These are phyloP conservation scores for Agaricus subrufescens DNA, from an alignment of 768 basidiomycete genomes.

Conservation along the genomic window DNA sequence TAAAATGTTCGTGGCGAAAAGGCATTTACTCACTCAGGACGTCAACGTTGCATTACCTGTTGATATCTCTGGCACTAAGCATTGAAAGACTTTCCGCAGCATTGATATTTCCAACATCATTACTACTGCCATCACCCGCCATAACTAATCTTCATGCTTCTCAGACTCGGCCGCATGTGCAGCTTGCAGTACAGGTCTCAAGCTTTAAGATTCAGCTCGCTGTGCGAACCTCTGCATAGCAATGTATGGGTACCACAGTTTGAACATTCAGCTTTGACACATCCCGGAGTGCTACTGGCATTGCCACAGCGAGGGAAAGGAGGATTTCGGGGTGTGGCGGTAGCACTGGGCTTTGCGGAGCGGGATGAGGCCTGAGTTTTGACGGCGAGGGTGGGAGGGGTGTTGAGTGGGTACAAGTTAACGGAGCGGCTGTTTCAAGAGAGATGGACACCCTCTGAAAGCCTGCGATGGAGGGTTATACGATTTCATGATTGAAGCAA, in stretches of 20 bases:
- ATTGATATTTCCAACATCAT: no score
- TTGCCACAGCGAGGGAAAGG: slow-evolving; percentile 34
- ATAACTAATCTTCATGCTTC: slow-evolving; percentile 77
- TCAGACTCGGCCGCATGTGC: slow-evolving; percentile 87
- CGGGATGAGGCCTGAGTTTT: slow-evolving; percentile 51
- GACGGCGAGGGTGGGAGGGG: slow-evolving; percentile 55
- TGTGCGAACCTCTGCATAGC: slow-evolving; percentile 83
- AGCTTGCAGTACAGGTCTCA: slow-evolving; percentile 86
- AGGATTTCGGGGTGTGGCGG: slow-evolving; percentile 53
- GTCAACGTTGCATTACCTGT: slow-evolving; percentile 71
- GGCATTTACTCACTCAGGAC: slow-evolving; percentile 54
- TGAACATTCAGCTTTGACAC: slow-evolving; percentile 77
- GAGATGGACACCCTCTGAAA: slow-evolving; percentile 28
- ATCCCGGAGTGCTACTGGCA: slow-evolving; percentile 46
- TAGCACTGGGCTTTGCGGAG: slow-evolving; percentile 60
- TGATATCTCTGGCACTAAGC: slow-evolving; percentile 43
- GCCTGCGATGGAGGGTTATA: slow-evolving; percentile 32
- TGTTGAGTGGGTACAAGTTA: slow-evolving; percentile 31
- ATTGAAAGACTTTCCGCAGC: no score
- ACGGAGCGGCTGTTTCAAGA: slow-evolving; percentile 54
- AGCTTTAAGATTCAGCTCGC: slow-evolving; percentile 87
- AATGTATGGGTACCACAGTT: slow-evolving; percentile 90
- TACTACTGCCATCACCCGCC: slow-evolving; percentile 28
- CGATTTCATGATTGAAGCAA: slow-evolving; percentile 25
- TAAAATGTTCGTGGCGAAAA: background rate